These are phyloP conservation scores for Coniferiporia weirii DNA, from an alignment of 1,284 basidiomycete species.

Conservation along the genomic window DNA sequence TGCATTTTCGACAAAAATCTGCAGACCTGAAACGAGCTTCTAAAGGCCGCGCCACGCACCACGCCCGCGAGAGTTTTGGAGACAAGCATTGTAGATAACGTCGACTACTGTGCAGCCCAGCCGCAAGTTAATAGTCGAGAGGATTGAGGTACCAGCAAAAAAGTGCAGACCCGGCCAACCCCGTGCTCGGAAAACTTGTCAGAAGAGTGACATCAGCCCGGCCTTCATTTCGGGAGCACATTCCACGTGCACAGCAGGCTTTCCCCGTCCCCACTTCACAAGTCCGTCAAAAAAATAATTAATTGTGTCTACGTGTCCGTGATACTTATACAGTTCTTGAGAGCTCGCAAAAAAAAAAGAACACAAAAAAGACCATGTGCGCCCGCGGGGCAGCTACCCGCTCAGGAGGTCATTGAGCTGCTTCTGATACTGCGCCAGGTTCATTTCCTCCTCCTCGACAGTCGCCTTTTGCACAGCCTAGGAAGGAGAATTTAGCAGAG, in stretches of 20 bases:
- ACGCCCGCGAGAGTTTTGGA: constrained; percentile 50
- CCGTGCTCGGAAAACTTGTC: background rate
- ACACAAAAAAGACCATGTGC: background rate
- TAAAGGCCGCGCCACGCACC: constrained; percentile 42
- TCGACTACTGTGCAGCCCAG: constrained; percentile 5
- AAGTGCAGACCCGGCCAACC: constrained; percentile 1
- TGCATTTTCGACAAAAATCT: background rate
- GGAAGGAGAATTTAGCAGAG: constrained; percentile 3
- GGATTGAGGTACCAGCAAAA: background rate
- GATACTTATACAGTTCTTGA: background rate
- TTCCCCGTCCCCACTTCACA: background rate
- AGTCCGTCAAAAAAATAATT: background rate
- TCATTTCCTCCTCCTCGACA: constrained; percentile 76
- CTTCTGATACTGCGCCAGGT: constrained; percentile 83
- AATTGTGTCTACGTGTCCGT: background rate
- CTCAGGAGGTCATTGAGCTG: constrained; percentile 83
- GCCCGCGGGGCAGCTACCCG: constrained; percentile 33
- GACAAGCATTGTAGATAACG: constrained; percentile 43
- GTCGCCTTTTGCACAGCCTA: constrained; percentile 53
- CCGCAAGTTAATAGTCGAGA: background rate
- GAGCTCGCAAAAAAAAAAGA: background rate
- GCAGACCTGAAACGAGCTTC: constrained; percentile 14
- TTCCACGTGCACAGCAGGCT: background rate
- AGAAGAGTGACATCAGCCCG: constrained; percentile 11
- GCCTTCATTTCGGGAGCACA: too few species aligned